These are phyloP conservation scores for Priceomyces castillae DNA, from an alignment of 805 yeast genomes.

Conservation along the genomic window DNA sequence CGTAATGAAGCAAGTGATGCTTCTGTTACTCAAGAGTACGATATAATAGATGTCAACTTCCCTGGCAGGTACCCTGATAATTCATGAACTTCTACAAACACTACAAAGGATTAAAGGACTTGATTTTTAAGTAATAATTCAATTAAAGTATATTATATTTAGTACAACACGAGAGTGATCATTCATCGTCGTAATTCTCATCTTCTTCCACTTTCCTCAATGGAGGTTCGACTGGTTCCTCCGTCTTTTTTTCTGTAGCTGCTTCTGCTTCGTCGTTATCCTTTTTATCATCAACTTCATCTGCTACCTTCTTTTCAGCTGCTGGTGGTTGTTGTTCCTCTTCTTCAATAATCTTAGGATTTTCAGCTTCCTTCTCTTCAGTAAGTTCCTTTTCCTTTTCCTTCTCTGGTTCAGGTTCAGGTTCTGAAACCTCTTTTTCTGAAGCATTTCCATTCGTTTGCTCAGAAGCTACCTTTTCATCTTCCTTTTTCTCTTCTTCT, in stretches of 20 bases:
- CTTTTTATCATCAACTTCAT: constrained; percentile 12
- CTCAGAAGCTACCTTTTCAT: not conserved
- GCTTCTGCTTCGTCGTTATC: constrained; percentile 31
- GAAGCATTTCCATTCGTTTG: not conserved
- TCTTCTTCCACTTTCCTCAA: constrained; percentile 46
- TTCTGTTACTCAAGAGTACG: not conserved
- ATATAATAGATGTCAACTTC: not conserved
- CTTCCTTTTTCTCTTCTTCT: not conserved
- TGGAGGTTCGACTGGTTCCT: constrained; percentile 39
- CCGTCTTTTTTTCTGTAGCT: constrained; percentile 20
- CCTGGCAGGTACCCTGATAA: not conserved
- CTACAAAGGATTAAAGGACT: too few relatives aligned
- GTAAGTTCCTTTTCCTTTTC: constrained; percentile 1
- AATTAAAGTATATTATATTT: too few relatives aligned
- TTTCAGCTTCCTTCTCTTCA: constrained; percentile 2
- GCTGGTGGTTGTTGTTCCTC: constrained; percentile 20
- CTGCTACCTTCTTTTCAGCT: constrained; percentile 19
- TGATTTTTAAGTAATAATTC: too few relatives aligned
- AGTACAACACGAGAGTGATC: not conserved
- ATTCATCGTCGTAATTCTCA: constrained; percentile 45
- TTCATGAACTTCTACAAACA: too few relatives aligned
- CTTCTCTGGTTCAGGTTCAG: constrained; percentile 3
- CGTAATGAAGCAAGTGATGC: not conserved
- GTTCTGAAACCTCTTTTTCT: not conserved
- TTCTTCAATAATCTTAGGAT: too few relatives aligned